Evolutionary conservation across 2,329 filamentous ascomycete species (phyloP).

Genomic region (Tolypocladium cylindrosporum): DNA sequence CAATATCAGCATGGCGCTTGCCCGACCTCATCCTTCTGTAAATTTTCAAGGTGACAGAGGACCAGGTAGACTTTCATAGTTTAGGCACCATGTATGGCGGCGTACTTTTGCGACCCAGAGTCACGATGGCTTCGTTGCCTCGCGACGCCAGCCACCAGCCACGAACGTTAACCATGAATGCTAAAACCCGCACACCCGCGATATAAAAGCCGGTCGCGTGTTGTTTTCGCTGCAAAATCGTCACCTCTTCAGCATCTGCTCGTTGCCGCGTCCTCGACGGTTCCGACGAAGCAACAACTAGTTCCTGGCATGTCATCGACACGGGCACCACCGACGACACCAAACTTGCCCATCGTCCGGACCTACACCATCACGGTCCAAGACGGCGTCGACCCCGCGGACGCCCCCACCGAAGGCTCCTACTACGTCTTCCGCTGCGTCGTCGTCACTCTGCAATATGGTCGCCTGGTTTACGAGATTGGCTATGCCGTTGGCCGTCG

Average conservation of each 20-base stretch:
- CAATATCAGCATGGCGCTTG: no score
- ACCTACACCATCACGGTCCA: no score
- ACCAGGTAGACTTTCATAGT: neutral
- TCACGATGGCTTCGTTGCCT: neutral
- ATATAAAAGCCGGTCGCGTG: no score
- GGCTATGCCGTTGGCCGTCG: neutral
- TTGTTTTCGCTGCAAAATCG: neutral
- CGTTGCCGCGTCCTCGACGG: neutral
- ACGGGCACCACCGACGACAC: no score
- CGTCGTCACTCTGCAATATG: neutral
- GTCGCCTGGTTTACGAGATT: neutral
- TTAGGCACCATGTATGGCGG: neutral
- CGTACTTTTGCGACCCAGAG: neutral
- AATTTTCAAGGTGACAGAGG: neutral
- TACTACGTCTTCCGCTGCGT: neutral
- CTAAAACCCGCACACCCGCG: no score
- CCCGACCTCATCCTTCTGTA: no score
- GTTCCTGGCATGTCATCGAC: neutral
- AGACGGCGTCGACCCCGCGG: no score
- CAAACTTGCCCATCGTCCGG: no score
- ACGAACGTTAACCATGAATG: neutral
- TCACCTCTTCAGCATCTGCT: neutral
- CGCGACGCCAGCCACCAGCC: neutral
- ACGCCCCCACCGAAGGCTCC: no score
- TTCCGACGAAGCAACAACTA: neutral